Conservation (phyloP, 176 grass and related monocot species). For the Calamus simplicifolius region DNA sequence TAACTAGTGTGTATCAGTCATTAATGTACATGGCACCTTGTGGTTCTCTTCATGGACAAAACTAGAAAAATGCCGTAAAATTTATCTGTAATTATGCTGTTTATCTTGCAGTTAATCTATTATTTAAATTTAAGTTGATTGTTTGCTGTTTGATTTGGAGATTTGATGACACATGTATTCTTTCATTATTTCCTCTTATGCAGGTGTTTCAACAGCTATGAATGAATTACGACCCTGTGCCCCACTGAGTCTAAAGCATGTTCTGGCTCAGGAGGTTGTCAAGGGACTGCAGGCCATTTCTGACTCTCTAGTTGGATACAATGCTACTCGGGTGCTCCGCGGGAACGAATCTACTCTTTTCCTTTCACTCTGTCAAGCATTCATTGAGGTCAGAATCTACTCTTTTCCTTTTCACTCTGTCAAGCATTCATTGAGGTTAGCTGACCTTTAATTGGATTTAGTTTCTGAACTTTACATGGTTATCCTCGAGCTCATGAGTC, state of each 20-base stretch:
- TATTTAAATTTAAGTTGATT: no score
- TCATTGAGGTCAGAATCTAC: constrained; percentile 82
- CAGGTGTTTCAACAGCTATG: constrained; percentile 94
- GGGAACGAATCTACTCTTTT: constrained; percentile 89
- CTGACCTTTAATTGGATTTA: constrained; percentile 11
- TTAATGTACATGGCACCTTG: no score
- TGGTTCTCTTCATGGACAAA: no score
- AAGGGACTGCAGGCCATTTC: constrained; percentile 75
- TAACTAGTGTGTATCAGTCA: no score
- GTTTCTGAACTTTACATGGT: not conserved
- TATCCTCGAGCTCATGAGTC: no score
- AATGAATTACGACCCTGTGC: constrained; percentile 90
- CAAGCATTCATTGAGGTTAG: constrained; percentile 79
- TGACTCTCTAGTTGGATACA: constrained; percentile 90
- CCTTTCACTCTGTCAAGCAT: constrained; percentile 79
- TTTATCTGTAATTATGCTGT: no score
- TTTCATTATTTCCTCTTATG: constrained; percentile 9
- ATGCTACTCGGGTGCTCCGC: constrained; percentile 81
- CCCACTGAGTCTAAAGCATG: constrained; percentile 70
- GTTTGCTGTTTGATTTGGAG: no score
- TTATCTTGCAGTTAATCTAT: no score
- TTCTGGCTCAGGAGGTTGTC: constrained; percentile 83
- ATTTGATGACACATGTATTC: not conserved
- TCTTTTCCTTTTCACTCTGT: constrained; percentile 87
- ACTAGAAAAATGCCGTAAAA: no score